phyloP scores from a whole-genome alignment of 2,329 filamentous ascomycete genomes.

The Neonectria punicea region DNA sequence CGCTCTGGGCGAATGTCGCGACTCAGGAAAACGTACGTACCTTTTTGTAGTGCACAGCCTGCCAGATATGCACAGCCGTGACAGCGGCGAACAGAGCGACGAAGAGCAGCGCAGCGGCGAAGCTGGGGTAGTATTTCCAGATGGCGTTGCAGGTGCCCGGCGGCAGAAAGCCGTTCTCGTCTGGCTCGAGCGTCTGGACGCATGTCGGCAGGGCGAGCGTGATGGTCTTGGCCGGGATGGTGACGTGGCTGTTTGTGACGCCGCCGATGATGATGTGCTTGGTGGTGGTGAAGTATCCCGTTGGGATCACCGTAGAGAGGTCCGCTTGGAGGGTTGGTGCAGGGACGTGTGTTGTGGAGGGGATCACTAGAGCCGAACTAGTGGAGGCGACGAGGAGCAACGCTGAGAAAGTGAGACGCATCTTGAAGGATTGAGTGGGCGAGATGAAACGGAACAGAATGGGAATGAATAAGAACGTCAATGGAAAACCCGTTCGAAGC shows the following conservation, averaged over 20 bases:
- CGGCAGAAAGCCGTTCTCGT: constrained; percentile 48
- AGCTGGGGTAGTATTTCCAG: constrained; percentile 49
- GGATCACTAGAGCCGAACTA: constrained; percentile 4
- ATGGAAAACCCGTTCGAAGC: not conserved
- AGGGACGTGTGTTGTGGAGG: constrained; percentile 22
- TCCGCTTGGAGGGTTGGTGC: not conserved
- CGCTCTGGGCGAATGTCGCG: too few relatives aligned
- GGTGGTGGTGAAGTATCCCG: constrained; percentile 43
- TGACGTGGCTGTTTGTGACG: constrained; percentile 32
- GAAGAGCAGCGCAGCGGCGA: constrained; percentile 44
- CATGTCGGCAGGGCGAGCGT: constrained; percentile 49
- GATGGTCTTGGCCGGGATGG: constrained; percentile 46
- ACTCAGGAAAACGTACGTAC: constrained; percentile 28
- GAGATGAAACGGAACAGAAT: not conserved
- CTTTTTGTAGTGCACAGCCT: constrained; percentile 37
- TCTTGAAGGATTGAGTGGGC: constrained; percentile 9
- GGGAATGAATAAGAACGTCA: not conserved
- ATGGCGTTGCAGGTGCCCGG: constrained; percentile 46
- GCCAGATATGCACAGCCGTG: constrained; percentile 31
- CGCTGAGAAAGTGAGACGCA: constrained; percentile 25
- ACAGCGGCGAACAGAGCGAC: constrained; percentile 41
- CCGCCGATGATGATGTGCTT: constrained; percentile 38
- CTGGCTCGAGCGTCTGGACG: constrained; percentile 47
- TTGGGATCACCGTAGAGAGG: constrained; percentile 20
- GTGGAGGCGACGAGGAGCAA: constrained; percentile 26